These are phyloP conservation scores for Suillus brevipes DNA, from an alignment of 768 basidiomycete species.

Conservation along the genomic window DNA sequence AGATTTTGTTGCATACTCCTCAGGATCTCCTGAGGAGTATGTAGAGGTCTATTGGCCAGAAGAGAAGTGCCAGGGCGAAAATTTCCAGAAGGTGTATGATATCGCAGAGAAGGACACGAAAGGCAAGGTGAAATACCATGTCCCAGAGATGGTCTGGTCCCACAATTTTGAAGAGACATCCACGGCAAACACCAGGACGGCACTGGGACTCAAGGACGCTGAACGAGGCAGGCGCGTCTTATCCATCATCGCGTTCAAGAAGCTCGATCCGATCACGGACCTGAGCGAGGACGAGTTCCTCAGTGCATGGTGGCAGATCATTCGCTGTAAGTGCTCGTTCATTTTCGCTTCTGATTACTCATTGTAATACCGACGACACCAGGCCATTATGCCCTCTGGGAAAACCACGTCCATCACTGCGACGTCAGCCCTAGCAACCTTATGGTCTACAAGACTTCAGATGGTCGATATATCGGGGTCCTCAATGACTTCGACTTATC, in stretches of 20 bases:
- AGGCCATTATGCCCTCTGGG: slow-evolving; percentile 11
- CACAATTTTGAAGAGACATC: too few species aligned
- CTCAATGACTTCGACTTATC: slow-evolving; percentile 15
- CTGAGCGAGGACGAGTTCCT: background rate
- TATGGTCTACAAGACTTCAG: slow-evolving; percentile 3
- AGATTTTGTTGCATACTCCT: too few species aligned
- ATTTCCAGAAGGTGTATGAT: too few species aligned
- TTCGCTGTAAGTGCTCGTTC: slow-evolving; percentile 2
- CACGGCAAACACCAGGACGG: too few species aligned
- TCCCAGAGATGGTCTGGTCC: too few species aligned
- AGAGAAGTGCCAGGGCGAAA: too few species aligned
- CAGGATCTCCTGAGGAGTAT: too few species aligned
- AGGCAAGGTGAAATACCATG: too few species aligned
- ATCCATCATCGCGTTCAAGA: slow-evolving; percentile 1
- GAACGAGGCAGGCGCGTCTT: slow-evolving; percentile 9
- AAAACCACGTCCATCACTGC: background rate
- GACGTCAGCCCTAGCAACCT: slow-evolving; percentile 11
- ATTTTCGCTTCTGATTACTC: background rate
- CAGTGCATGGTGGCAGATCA: slow-evolving; percentile 8
- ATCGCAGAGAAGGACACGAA: too few species aligned
- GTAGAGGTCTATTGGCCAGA: too few species aligned
- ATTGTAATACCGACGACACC: background rate
- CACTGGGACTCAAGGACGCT: too few species aligned
- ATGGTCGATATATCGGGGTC: slow-evolving; percentile 5
- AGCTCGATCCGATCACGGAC: slow-evolving; percentile 5